A percentile compares a stretch with the other conserved stretches of the same genome.
phyloP scores from a whole-genome alignment of 1,284 basidiomycete species.

The Fomitopsis schrenkii region DNA sequence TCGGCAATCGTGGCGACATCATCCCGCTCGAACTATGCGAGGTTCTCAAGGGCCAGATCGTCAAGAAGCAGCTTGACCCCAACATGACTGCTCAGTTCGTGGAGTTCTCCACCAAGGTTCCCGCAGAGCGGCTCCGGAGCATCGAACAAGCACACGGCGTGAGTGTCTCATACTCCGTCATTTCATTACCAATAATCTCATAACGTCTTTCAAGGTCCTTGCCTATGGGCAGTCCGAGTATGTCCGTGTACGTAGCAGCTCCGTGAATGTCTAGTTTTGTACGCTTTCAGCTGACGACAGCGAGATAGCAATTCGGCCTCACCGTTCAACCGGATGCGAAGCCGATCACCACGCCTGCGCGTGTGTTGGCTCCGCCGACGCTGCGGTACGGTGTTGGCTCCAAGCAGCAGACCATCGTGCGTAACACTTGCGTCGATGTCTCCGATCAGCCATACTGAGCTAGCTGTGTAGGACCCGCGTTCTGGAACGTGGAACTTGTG shows the following conservation, averaged over 20 bases:
- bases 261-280: not conserved
- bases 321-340: constrained; percentile 40
- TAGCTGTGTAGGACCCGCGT: constrained; percentile 39
- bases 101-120: constrained; percentile 67
- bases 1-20: constrained; percentile 34
- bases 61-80: constrained; percentile 67
- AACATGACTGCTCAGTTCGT: constrained; percentile 63
- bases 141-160: constrained; percentile 55
- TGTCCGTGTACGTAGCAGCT: constrained; percentile 35
- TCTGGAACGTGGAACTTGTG: constrained; percentile 73
- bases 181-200: not conserved
- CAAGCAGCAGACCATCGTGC: constrained; percentile 48
- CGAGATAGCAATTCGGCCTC: constrained; percentile 51
- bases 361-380: constrained; percentile 58
- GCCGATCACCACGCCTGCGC: constrained; percentile 51
- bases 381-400: constrained; percentile 55
- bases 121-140: constrained; percentile 53
- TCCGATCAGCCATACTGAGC: not conserved
- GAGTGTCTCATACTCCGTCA: constrained; percentile 10
- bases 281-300: not conserved
- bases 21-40: constrained; percentile 68
- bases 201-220: constrained; percentile 41
- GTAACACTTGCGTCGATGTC: constrained; percentile 12
- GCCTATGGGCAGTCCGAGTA: constrained; percentile 72
- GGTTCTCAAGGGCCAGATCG: constrained; percentile 66